Conservation (phyloP, 345 rosid species). For the Pistacia vera region DNA sequence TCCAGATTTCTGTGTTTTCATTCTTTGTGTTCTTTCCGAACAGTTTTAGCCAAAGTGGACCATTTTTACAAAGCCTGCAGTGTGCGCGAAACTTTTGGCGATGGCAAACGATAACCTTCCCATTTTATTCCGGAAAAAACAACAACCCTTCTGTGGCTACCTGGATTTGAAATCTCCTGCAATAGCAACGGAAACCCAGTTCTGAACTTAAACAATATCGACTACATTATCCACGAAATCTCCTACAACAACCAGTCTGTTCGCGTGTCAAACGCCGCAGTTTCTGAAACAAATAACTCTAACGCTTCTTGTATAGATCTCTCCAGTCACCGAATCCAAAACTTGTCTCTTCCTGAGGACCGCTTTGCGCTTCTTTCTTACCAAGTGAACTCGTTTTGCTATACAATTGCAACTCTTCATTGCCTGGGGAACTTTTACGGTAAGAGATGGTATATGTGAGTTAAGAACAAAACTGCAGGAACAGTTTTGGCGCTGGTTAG, state of each 20-base stretch:
- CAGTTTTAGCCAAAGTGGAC: conserved; percentile 6
- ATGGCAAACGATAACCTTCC: conserved; percentile 34
- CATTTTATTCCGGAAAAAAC: conserved; percentile 35
- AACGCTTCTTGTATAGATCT: background rate
- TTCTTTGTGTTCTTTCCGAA: conserved; percentile 12
- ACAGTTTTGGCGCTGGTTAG: background rate
- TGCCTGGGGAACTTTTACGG: background rate
- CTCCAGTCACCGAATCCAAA: conserved; percentile 17
- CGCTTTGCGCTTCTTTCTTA: background rate
- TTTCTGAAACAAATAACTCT: background rate
- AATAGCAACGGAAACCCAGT: conserved; percentile 19
- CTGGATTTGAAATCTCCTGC: conserved; percentile 50
- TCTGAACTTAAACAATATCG: conserved; percentile 12
- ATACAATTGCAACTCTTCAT: conserved; percentile 26
- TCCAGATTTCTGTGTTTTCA: background rate
- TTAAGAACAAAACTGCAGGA: background rate
- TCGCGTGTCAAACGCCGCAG: conserved; percentile 33
- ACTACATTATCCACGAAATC: conserved; percentile 34
- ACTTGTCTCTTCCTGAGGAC: conserved; percentile 25
- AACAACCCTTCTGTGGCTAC: conserved; percentile 43
- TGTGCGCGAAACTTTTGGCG: conserved; percentile 30
- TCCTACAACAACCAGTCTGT: conserved; percentile 34
- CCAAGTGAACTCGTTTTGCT: conserved; percentile 15
- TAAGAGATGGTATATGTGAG: background rate
- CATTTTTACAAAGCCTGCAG: conserved; percentile 21